Conservation (phyloP, 306 rosid genomes). For the Begonia fuchsioides region DNA sequence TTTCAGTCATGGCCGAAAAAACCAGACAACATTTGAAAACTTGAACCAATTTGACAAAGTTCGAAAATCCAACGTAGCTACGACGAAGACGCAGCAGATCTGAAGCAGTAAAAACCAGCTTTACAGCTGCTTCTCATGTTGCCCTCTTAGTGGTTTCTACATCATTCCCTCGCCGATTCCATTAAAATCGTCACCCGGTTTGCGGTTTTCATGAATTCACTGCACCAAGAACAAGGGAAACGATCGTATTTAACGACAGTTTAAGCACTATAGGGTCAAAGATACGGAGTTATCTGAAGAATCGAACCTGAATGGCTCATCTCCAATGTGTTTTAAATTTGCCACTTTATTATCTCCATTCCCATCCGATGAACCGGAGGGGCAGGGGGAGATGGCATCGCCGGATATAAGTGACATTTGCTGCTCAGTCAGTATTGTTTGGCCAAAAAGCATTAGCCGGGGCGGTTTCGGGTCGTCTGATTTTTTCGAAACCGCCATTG, state of each 20-base stretch:
- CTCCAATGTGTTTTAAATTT: conserved; percentile 48
- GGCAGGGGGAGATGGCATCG: conserved; percentile 48
- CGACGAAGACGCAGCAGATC: conserved; percentile 11
- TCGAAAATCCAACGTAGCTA: too few species aligned
- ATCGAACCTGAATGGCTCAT: conserved; percentile 54
- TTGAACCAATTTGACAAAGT: too few species aligned
- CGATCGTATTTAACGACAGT: conserved; percentile 1
- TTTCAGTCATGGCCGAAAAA: too few species aligned
- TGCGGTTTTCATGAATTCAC: conserved; percentile 58
- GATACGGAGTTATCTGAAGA: not conserved
- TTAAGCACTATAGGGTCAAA: not conserved
- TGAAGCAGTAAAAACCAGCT: conserved; percentile 24
- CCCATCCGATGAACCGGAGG: conserved; percentile 54
- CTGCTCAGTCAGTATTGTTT: conserved; percentile 58
- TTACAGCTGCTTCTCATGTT: conserved; percentile 31
- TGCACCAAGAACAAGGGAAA: conserved; percentile 29
- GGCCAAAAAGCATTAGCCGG: conserved; percentile 66
- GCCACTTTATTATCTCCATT: conserved; percentile 34
- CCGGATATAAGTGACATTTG: conserved; percentile 53
- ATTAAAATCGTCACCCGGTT: conserved; percentile 68
- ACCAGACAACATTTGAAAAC: too few species aligned
- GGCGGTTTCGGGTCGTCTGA: conserved; percentile 36
- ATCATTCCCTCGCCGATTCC: conserved; percentile 58
- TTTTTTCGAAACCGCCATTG: conserved; percentile 46
- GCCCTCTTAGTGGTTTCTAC: conserved; percentile 31